A percentile compares a stretch with the other conserved stretches of the same genome.
These are phyloP conservation scores for Magnolia changhungtana DNA, from an alignment of 164 flowering plant genomes.

Conservation along the genomic window DNA sequence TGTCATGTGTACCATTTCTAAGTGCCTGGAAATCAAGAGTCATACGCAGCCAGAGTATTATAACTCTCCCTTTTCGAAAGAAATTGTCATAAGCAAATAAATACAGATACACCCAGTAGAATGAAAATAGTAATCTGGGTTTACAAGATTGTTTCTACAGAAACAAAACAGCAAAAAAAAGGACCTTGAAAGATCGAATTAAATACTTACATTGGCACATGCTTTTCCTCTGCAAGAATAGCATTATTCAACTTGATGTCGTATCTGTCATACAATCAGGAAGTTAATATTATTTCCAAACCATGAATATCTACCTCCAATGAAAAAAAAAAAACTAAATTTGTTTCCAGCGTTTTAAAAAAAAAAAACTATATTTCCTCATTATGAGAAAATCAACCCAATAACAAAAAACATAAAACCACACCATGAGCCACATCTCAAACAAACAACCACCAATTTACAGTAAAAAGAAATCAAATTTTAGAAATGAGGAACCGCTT, in stretches of 20 bases:
- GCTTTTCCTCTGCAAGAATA: slow-evolving; percentile 86
- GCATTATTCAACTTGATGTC: slow-evolving; percentile 76
- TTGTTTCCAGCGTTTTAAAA: too few relatives aligned
- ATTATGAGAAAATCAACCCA: not conserved
- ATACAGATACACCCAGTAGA: not conserved
- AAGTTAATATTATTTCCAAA: not conserved
- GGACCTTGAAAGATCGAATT: not conserved
- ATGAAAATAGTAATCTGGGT: not conserved
- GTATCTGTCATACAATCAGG: slow-evolving; percentile 40
- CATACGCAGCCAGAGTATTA: too few relatives aligned
- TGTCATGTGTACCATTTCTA: too few relatives aligned
- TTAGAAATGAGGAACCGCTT: too few relatives aligned
- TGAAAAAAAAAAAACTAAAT: not conserved
- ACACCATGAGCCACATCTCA: not conserved
- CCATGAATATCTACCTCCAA: not conserved
- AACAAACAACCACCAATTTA: not conserved
- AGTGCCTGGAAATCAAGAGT: too few relatives aligned
- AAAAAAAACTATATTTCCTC: too few relatives aligned
- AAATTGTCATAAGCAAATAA: not conserved
- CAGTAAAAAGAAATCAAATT: too few relatives aligned
- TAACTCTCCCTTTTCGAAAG: too few relatives aligned
- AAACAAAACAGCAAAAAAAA: not conserved
- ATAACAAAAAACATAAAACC: not conserved
- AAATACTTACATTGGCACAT: slow-evolving; percentile 57
- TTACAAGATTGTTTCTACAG: not conserved